phyloP scores from a whole-genome alignment of 306 rosid species.

The Parietaria judaica region DNA sequence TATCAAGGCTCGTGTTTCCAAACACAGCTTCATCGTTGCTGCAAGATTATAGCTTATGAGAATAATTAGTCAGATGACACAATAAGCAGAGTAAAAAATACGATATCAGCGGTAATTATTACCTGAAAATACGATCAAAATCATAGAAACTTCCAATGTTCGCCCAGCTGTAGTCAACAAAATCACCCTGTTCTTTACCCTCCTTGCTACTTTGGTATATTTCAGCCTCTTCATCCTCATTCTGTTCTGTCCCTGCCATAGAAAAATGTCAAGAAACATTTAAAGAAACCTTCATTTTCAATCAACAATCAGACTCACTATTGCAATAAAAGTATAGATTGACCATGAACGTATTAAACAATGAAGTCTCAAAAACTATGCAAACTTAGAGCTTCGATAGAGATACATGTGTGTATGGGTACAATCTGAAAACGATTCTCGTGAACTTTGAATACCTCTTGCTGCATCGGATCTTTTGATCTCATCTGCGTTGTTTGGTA shows the following conservation, averaged over 20 bases:
- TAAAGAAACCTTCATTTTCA: slow-evolving; percentile 15
- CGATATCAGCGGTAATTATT: slow-evolving; percentile 5
- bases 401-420: too few species aligned
- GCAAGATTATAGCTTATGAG: slow-evolving; percentile 77
- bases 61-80: slow-evolving; percentile 38
- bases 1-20: slow-evolving; percentile 53
- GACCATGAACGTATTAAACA: too few species aligned
- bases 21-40: slow-evolving; percentile 75
- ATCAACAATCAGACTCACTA: slow-evolving; percentile 10
- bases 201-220: slow-evolving; percentile 40
- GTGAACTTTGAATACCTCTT: slow-evolving; percentile 35
- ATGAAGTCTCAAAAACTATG: too few species aligned
- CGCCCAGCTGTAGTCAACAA: slow-evolving; percentile 83
- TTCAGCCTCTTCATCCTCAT: slow-evolving; percentile 38
- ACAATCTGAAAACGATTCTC: too few species aligned
- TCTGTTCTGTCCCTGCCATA: slow-evolving; percentile 44
- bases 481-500: slow-evolving; percentile 32
- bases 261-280: slow-evolving; percentile 22
- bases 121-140: slow-evolving; percentile 87
- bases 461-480: slow-evolving; percentile 29
- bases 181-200: slow-evolving; percentile 68
- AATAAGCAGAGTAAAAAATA: too few species aligned
- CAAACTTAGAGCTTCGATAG: too few species aligned
- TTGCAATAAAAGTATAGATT: too few species aligned
- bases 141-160: slow-evolving; percentile 92